Evolutionary conservation across 768 basidiomycete species (phyloP), one percentile per base, ranked within the genome.

Genomic region (Boletus coccyginus): DNA sequence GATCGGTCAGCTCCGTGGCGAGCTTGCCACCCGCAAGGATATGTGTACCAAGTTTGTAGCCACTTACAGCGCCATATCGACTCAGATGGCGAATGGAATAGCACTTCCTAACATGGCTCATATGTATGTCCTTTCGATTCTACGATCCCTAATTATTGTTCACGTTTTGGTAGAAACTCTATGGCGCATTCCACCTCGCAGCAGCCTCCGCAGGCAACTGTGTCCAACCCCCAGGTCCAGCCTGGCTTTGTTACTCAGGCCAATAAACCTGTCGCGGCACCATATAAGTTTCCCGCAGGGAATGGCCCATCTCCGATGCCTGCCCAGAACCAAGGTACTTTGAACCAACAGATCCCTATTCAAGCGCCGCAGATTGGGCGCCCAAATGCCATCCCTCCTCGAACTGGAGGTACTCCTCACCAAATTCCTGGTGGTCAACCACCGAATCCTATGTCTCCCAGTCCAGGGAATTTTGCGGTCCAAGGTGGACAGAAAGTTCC

Each of bases 381-480:
- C 4, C 65, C 66, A 27, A 62, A 63, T 54, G 56, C 60, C 46
- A 65, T 74, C 24, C 77, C 77, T 16, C 70, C 75, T 21, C 76
- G 78, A 31, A 67, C 75, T 12, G 73, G 65, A 11, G 67, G 72
- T 9, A 75, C 75, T 9, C 73, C 75, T 16, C 74, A 76, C 24
- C 79, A 74, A 51, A 64, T 73, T 33, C 42, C 65, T 29, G 59
- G 61, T 29, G 59, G 66, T 21, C 67, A 70, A 40, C 66, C 72
- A 16, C 52, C 72, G 7, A 72, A 64, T 46, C 64, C 62, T 27
- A 66, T 75, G 63, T 71, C 75, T 24, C 72, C 77, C 7, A 74
- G 68, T 52, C 56, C 68, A 46, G 66, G 66, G 21, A 70, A 70
- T 38, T 69, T 67, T 33, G 39, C 53, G 7, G 21, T 56, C 7